Evolutionary conservation across 2,329 filamentous ascomycete genomes (phyloP).

Genomic region (Xylaria sp.): DNA sequence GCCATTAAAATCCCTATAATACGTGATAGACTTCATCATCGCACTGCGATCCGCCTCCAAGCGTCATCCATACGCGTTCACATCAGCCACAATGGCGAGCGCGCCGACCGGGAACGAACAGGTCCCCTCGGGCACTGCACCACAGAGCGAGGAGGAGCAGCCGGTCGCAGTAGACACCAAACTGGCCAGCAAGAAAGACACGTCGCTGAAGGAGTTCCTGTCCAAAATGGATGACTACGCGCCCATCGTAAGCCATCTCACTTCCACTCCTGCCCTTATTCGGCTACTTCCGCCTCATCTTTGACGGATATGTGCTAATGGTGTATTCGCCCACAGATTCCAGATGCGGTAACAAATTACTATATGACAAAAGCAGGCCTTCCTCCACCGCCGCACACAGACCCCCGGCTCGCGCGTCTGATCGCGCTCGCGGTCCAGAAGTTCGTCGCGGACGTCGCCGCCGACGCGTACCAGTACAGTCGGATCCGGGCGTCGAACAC

Average conservation of each 20-base stretch:
- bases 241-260: constrained; percentile 75
- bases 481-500: constrained; percentile 91
- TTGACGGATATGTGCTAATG: constrained; percentile 10
- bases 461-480: constrained; percentile 97
- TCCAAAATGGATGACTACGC: constrained; percentile 98
- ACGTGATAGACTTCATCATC: background rate
- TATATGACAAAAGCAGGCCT: constrained; percentile 96
- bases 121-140: constrained; percentile 32
- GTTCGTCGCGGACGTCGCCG: constrained; percentile 96
- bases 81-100: constrained; percentile 34
- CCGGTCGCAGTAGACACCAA: constrained; percentile 55
- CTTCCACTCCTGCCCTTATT: background rate
- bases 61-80: background rate
- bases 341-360: constrained; percentile 96
- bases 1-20: background rate
- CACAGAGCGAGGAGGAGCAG: constrained; percentile 34
- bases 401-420: constrained; percentile 87
- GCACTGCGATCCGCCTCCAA: background rate
- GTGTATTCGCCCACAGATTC: constrained; percentile 66
- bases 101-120: constrained; percentile 41
- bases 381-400: constrained; percentile 87
- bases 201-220: constrained; percentile 88
- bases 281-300: background rate
- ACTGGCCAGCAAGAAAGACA: constrained; percentile 84
- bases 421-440: constrained; percentile 98